phyloP scores from a whole-genome alignment of 192 early-diverging fungal genomes.

The Coemansia sp. region DNA sequence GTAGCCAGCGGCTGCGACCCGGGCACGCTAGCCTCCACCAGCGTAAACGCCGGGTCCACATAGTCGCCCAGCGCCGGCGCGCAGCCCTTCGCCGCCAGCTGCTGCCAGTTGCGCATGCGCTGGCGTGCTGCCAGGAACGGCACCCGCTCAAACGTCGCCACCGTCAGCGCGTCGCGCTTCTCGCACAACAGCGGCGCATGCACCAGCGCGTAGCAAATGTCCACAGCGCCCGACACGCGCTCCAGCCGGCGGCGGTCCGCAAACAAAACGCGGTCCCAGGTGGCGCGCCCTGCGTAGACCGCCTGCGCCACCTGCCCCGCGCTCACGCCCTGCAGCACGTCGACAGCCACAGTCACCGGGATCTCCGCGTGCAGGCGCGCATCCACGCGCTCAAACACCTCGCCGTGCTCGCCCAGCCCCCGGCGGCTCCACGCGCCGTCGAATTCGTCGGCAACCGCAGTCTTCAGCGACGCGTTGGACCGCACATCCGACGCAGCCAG shows the following conservation, averaged over 20 bases:
- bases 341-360: constrained; percentile 28
- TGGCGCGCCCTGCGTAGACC: constrained; percentile 10
- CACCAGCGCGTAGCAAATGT: constrained; percentile 22
- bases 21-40: constrained; percentile 52
- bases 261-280: constrained; percentile 30
- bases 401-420: not conserved
- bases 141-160: constrained; percentile 11
- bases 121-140: constrained; percentile 30
- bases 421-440: not conserved
- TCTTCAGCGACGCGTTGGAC: constrained; percentile 17
- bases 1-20: constrained; percentile 41
- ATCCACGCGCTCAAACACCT: constrained; percentile 21
- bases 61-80: constrained; percentile 24
- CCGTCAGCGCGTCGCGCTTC: constrained; percentile 38
- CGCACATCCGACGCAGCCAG: constrained; percentile 15
- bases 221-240: constrained; percentile 8
- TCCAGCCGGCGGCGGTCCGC: constrained; percentile 29
- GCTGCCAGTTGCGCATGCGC: constrained; percentile 41
- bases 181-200: constrained; percentile 32
- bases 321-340: constrained; percentile 28
- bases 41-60: constrained; percentile 22
- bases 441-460: constrained; percentile 7
- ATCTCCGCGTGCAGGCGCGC: constrained; percentile 23
- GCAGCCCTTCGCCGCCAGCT: not conserved
- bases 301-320: constrained; percentile 8